Evolutionary conservation across 768 basidiomycete species (phyloP).

Genomic region (Trametes punicea): DNA sequence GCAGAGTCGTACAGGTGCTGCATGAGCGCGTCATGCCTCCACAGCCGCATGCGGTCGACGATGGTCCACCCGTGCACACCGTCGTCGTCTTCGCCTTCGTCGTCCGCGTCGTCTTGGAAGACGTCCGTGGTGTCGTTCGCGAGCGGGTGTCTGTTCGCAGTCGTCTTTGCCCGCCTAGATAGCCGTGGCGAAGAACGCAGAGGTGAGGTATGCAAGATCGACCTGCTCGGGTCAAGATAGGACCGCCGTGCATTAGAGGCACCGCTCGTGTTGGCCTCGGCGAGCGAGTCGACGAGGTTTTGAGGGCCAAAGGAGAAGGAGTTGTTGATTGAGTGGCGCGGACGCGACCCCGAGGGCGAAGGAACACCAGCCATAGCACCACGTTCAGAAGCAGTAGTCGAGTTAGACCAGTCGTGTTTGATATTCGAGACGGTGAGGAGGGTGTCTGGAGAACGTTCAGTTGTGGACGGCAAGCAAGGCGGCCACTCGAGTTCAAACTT

Average conservation of each 20-base stretch:
- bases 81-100: slow-evolving; percentile 49
- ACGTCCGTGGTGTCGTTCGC: slow-evolving; percentile 76
- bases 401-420: too few species aligned
- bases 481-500: too few species aligned
- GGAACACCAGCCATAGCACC: too few species aligned
- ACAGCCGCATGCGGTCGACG: slow-evolving; percentile 93
- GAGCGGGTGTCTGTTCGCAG: slow-evolving; percentile 58
- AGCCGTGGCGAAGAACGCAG: slow-evolving; percentile 62
- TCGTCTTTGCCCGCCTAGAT: slow-evolving; percentile 51
- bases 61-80: slow-evolving; percentile 60
- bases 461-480: too few species aligned
- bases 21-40: slow-evolving; percentile 98
- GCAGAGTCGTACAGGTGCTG: slow-evolving; percentile 98
- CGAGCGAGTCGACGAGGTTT: slow-evolving; percentile 67
- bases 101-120: slow-evolving; percentile 59
- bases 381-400: too few species aligned
- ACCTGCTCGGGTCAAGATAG: slow-evolving; percentile 77
- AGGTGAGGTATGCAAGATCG: slow-evolving; percentile 71
- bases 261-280: slow-evolving; percentile 61
- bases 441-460: too few species aligned
- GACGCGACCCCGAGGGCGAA: slow-evolving; percentile 41
- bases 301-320: slow-evolving; percentile 85
- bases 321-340: slow-evolving; percentile 68
- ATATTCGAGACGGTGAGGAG: too few species aligned
- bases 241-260: slow-evolving; percentile 51